Conservation (phyloP, 208 protist genomes). For the Trypanosoma brucei region DNA sequence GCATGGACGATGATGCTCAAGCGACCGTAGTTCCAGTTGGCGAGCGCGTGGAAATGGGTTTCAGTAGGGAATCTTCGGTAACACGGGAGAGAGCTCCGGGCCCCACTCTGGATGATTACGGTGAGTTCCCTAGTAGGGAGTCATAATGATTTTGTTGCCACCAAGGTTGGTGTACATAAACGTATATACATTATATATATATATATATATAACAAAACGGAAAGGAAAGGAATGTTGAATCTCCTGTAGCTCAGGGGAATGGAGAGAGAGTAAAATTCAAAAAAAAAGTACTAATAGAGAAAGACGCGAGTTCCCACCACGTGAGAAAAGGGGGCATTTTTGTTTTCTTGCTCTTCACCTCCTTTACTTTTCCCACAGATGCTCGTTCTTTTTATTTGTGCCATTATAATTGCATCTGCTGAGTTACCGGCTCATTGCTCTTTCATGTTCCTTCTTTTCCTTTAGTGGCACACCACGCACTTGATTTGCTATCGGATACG, state of each 20-base stretch:
- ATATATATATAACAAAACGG: too few species aligned
- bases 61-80: neutral
- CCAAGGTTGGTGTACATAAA: neutral
- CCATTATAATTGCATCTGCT: too few species aligned
- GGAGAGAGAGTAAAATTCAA: too few species aligned
- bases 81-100: neutral
- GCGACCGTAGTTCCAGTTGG: neutral
- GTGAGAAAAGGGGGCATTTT: too few species aligned
- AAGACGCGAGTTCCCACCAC: too few species aligned
- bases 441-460: slow-evolving; percentile 12
- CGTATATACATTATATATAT: neutral
- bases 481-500: neutral
- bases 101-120: slow-evolving; percentile 4
- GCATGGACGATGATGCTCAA: neutral
- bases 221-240: too few species aligned
- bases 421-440: neutral
- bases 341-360: too few species aligned
- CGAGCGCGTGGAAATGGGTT: neutral
- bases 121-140: slow-evolving; percentile 1
- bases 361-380: too few species aligned
- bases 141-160: too few species aligned
- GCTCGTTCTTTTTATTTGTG: too few species aligned
- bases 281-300: too few species aligned
- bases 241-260: too few species aligned
- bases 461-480: neutral